Evolutionary conservation across 2,329 filamentous ascomycete genomes (phyloP).

Genomic region (Pestalotiopsis sp.): DNA sequence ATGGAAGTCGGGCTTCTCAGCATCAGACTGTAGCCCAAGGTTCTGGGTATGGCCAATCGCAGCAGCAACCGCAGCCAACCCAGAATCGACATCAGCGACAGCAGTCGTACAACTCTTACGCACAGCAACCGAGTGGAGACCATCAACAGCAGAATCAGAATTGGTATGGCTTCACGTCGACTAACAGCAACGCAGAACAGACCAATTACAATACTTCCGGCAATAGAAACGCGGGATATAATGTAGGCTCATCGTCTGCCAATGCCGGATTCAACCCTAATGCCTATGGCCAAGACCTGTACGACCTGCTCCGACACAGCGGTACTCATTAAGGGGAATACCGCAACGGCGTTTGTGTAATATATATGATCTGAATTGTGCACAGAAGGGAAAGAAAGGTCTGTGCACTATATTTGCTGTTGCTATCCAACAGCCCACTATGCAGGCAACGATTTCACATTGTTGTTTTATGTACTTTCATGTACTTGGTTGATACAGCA

Average conservation of each 20-base stretch:
- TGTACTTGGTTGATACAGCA: too few relatives aligned
- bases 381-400: not conserved
- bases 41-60: constrained; percentile 29
- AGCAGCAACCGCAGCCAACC: constrained; percentile 25
- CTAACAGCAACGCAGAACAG: constrained; percentile 24
- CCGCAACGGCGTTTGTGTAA: not conserved
- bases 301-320: constrained; percentile 27
- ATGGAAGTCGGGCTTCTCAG: constrained; percentile 28
- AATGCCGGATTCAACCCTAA: constrained; percentile 21
- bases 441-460: not conserved
- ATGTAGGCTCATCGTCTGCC: constrained; percentile 23
- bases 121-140: constrained; percentile 12
- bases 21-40: constrained; percentile 24
- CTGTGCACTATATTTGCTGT: not conserved
- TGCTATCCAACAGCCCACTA: not conserved
- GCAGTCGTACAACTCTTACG: constrained; percentile 26
- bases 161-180: constrained; percentile 36
- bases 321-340: constrained; percentile 22
- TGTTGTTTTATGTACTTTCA: not conserved
- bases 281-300: constrained; percentile 28
- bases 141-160: constrained; percentile 31
- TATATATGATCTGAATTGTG: not conserved
- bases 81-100: constrained; percentile 27
- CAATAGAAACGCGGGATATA: constrained; percentile 16
- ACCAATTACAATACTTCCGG: constrained; percentile 23